Evolutionary conservation across 2,329 filamentous ascomycete genomes (phyloP), one percentile per base, ranked within the genome.

Genomic region (Neospermospora avenae): DNA sequence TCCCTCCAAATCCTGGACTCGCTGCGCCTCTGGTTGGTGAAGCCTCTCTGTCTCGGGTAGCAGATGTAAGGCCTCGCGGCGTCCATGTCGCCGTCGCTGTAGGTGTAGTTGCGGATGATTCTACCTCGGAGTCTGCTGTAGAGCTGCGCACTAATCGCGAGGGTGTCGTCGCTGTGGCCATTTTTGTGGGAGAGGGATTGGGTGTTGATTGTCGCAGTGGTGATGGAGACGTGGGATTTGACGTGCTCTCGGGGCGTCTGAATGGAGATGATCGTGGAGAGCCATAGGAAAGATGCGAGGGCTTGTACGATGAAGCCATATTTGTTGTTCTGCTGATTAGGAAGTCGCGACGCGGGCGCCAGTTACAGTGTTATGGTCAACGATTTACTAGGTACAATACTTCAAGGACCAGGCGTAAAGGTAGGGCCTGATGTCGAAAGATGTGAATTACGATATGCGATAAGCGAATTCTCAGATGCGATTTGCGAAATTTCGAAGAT

Each of bases 211-310:
- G 83, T 64, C 86, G 82, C 59, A 90, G 75, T 25, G 82, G 76
- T 35, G 84, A 88, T 2, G 88, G 86, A 10, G 88, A 90, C 24
- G 83, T 80, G 20, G 85, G 83, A 20, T 57, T 57, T 10, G 28
- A 31, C 6, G 28, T 31, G 24, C 84, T 85, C 67, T 84, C 83
- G 56, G 83, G 79, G 66, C 84, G 76, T 60, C 84, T 81, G 71
- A 88, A 88, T 13, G 85, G 85, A 54, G 85, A 88, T 70, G 77
- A 82, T 72, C 89, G 84, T 67, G 88, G 85, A 67, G 88, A 87
- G 65, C 86, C 86, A 75, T 88, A 90, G 62, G 87, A 87, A 62
- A 90, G 76, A 57, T 86, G 86, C 24, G 87, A 90, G 14, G 87
- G 86, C 73, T 89, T 90, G 75, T 88, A 90, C 59, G 83, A 77